Evolutionary conservation across 345 rosid genomes (phyloP).

Genomic region (Rhizophora mangle): DNA sequence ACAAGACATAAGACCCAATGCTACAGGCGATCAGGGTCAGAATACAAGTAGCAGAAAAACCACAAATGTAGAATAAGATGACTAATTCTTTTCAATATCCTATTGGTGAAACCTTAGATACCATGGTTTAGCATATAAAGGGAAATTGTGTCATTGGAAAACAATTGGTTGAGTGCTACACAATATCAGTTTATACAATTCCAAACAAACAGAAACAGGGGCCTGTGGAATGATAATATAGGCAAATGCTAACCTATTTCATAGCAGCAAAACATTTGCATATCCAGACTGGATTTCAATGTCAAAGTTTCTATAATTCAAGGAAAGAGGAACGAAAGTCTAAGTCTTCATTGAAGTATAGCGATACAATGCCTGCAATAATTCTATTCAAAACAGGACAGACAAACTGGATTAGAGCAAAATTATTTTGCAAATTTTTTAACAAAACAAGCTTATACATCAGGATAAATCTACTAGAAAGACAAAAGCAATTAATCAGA

Average conservation of each 20-base stretch:
- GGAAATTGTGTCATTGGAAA: no score
- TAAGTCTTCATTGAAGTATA: slow-evolving; percentile 34
- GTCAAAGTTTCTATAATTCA: slow-evolving; percentile 34
- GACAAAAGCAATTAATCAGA: neutral
- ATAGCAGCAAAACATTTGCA: slow-evolving; percentile 7
- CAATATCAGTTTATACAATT: neutral
- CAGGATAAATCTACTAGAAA: neutral
- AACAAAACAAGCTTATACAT: neutral
- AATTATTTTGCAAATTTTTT: no score
- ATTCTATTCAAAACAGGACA: slow-evolving; percentile 44
- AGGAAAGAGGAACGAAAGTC: slow-evolving; percentile 41
- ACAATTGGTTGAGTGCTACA: neutral
- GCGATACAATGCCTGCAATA: slow-evolving; percentile 32
- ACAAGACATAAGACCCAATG: no score
- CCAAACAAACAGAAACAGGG: slow-evolving; percentile 5
- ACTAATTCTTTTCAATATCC: no score
- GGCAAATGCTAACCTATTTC: slow-evolving; percentile 17
- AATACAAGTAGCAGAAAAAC: no score
- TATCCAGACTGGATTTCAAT: slow-evolving; percentile 15
- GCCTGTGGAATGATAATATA: slow-evolving; percentile 5
- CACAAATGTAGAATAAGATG: no score
- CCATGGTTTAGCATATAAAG: neutral
- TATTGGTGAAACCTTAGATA: neutral
- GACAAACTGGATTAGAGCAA: slow-evolving; percentile 26
- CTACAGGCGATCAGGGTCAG: no score